Evolutionary conservation across 306 rosid species (phyloP).

Genomic region (Heteromeles arbutifolia): DNA sequence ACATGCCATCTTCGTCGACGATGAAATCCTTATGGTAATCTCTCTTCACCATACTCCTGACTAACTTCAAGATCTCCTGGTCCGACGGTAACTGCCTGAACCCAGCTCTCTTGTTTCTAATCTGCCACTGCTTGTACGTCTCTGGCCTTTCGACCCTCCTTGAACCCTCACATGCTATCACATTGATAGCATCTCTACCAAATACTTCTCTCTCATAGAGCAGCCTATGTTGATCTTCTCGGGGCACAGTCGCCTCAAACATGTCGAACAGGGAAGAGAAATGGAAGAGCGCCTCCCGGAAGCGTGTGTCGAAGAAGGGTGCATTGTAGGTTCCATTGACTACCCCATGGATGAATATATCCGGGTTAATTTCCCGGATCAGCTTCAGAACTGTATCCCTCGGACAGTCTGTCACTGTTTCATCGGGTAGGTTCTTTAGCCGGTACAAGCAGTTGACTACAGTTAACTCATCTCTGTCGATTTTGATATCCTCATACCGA

Average conservation of each 20-base stretch:
- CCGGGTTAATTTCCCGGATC: conserved; percentile 62
- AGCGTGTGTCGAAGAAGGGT: conserved; percentile 68
- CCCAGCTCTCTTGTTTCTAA: conserved; percentile 65
- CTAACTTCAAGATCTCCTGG: conserved; percentile 32
- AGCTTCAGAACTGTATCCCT: conserved; percentile 59
- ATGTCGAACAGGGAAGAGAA: conserved; percentile 70
- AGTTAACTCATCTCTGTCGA: conserved; percentile 40
- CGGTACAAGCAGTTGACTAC: conserved; percentile 56
- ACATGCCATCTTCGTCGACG: conserved; percentile 56
- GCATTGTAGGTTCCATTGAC: conserved; percentile 62
- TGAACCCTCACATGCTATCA: conserved; percentile 72
- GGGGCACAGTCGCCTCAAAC: conserved; percentile 56
- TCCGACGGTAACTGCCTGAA: conserved; percentile 53
- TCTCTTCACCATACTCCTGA: conserved; percentile 35
- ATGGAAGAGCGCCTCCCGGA: conserved; percentile 65
- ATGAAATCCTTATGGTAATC: conserved; percentile 67
- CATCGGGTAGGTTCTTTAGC: conserved; percentile 60
- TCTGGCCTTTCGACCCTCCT: conserved; percentile 81
- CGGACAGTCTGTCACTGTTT: conserved; percentile 43
- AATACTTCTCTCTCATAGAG: conserved; percentile 46
- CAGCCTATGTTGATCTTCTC: conserved; percentile 48
- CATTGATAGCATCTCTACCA: conserved; percentile 70
- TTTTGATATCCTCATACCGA: conserved; percentile 38
- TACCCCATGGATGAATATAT: conserved; percentile 62
- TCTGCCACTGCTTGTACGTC: conserved; percentile 82